Evolutionary conservation across 805 yeast species (phyloP).

Genomic region (Dipodascus albidus): DNA sequence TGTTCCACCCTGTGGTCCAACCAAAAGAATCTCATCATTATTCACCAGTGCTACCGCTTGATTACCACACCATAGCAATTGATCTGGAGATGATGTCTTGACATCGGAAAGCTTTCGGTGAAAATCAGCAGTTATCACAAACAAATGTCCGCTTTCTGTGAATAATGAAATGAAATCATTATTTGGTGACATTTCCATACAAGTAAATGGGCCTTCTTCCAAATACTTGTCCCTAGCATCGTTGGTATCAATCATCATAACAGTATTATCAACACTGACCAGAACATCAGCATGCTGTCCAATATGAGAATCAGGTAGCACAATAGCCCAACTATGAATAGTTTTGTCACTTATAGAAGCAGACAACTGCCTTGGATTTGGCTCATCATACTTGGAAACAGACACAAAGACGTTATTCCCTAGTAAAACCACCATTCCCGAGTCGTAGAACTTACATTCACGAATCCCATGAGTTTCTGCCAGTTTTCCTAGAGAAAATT

Average conservation of each 20-base stretch:
- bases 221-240: slow-evolving; percentile 29
- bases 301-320: slow-evolving; percentile 18
- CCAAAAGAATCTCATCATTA: slow-evolving; percentile 51
- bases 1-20: slow-evolving; percentile 56
- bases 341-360: slow-evolving; percentile 7
- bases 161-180: slow-evolving; percentile 43
- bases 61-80: slow-evolving; percentile 73
- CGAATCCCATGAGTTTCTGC: slow-evolving; percentile 25
- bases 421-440: slow-evolving; percentile 35
- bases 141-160: slow-evolving; percentile 33
- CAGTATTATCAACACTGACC: slow-evolving; percentile 15
- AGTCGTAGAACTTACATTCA: slow-evolving; percentile 30
- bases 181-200: slow-evolving; percentile 40
- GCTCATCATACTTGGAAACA: slow-evolving; percentile 31
- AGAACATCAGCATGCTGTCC: slow-evolving; percentile 23
- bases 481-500: slow-evolving; percentile 31
- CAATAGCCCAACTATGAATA: slow-evolving; percentile 22
- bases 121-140: slow-evolving; percentile 39
- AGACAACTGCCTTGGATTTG: slow-evolving; percentile 15
- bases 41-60: slow-evolving; percentile 59
- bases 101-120: slow-evolving; percentile 34
- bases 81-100: slow-evolving; percentile 31
- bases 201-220: slow-evolving; percentile 39
- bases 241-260: slow-evolving; percentile 15
- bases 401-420: slow-evolving; percentile 31